These are phyloP conservation scores for Termitomyces sp. DNA, from an alignment of 1,284 basidiomycete species.

Conservation along the genomic window DNA sequence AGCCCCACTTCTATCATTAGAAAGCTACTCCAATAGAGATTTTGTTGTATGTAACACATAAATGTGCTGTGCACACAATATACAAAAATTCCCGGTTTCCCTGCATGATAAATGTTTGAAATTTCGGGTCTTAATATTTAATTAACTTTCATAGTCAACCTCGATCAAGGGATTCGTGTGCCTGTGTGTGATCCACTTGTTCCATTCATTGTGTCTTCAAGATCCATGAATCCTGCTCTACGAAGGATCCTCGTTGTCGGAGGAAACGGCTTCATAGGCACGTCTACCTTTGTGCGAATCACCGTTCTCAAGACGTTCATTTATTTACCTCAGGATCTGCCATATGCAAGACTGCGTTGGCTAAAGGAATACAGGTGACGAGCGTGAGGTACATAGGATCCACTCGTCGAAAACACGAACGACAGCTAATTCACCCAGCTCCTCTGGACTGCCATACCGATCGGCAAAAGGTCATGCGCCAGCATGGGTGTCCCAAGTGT, in stretches of 20 bases:
- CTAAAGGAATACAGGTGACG: conserved; percentile 80
- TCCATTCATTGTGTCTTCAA: background rate
- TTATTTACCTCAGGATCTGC: conserved; percentile 67
- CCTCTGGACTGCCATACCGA: conserved; percentile 80
- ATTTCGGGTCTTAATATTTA: no score
- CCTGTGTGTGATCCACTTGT: background rate
- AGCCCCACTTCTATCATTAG: conserved; percentile 4
- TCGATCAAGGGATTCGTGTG: background rate
- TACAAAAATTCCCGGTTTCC: background rate
- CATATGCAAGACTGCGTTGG: conserved; percentile 82
- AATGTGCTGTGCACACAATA: conserved; percentile 5
- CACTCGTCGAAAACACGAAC: background rate
- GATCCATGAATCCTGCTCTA: conserved; percentile 34
- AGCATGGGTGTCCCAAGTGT: conserved; percentile 76
- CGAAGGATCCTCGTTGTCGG: conserved; percentile 83
- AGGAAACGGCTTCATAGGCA: conserved; percentile 93
- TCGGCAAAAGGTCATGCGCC: conserved; percentile 89
- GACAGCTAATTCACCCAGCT: conserved; percentile 42
- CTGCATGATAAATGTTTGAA: background rate
- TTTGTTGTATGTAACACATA: background rate
- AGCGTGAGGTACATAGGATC: conserved; percentile 78
- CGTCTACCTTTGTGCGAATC: conserved; percentile 9
- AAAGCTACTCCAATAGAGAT: background rate
- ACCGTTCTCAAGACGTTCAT: conserved; percentile 12
- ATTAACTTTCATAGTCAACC: no score